phyloP scores from a whole-genome alignment of 1,284 basidiomycete genomes.

The Ganoderma sp. region DNA sequence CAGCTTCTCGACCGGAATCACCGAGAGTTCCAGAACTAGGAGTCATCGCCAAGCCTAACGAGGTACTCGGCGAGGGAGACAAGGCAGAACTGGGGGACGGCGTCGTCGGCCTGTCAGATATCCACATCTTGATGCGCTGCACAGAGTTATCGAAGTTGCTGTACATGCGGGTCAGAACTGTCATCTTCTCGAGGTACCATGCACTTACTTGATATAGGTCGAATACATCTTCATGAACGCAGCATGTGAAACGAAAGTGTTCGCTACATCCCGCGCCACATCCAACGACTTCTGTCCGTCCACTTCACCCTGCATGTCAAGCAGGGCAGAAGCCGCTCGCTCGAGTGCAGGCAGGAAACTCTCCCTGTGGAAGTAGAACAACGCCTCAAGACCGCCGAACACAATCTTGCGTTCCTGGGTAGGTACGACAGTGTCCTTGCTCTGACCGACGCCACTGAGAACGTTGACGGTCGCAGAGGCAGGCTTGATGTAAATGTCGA shows the following conservation, averaged over 20 bases:
- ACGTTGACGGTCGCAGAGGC: slow-evolving; percentile 75
- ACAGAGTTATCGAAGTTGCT: slow-evolving; percentile 94
- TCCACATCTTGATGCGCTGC: slow-evolving; percentile 86
- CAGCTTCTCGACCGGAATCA: slow-evolving; percentile 40
- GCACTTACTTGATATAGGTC: slow-evolving; percentile 89
- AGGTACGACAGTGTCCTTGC: slow-evolving; percentile 88
- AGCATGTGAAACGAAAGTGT: slow-evolving; percentile 90
- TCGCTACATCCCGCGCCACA: slow-evolving; percentile 84
- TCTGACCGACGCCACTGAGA: slow-evolving; percentile 70
- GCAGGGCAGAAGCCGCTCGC: slow-evolving; percentile 69
- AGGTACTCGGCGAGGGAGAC: slow-evolving; percentile 64
- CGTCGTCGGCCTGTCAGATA: slow-evolving; percentile 55
- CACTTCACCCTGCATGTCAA: slow-evolving; percentile 61
- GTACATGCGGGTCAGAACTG: slow-evolving; percentile 23
- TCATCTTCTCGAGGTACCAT: slow-evolving; percentile 12
- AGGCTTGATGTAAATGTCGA: slow-evolving; percentile 94
- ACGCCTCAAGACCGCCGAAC: slow-evolving; percentile 89
- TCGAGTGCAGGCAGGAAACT: slow-evolving; percentile 92
- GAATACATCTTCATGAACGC: slow-evolving; percentile 98
- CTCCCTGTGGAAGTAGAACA: slow-evolving; percentile 91
- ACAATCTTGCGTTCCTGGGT: slow-evolving; percentile 87
- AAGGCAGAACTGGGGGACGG: slow-evolving; percentile 50
- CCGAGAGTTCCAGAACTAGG: slow-evolving; percentile 54
- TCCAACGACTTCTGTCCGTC: slow-evolving; percentile 77
- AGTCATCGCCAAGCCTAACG: slow-evolving; percentile 65